phyloP scores from a whole-genome alignment of 2,329 filamentous ascomycete genomes.

The Pestalotiopsis sp. region DNA sequence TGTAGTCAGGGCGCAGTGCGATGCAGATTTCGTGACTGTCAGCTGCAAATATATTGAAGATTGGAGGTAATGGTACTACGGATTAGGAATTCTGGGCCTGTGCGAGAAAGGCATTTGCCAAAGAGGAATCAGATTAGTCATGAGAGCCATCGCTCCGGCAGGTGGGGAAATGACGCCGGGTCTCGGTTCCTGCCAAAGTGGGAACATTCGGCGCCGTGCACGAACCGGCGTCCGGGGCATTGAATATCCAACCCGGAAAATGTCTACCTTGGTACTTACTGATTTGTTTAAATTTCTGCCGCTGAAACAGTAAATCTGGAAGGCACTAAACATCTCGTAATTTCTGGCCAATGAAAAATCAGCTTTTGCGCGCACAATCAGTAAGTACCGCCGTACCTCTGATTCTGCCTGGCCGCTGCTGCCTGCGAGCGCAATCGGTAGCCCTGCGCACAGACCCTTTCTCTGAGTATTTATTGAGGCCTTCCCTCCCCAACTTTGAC shows the following conservation, averaged over 20 bases:
- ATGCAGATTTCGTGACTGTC: too few relatives aligned
- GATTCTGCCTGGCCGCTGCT: not conserved
- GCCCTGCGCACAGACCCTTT: not conserved
- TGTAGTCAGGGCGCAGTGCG: not conserved
- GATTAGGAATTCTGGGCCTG: too few relatives aligned
- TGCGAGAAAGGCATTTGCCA: too few relatives aligned
- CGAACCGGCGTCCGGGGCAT: not conserved
- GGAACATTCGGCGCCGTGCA: not conserved
- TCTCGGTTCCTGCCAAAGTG: not conserved
- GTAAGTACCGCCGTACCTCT: not conserved
- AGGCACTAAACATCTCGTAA: not conserved
- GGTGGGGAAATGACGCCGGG: not conserved
- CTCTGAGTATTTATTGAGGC: conserved; percentile 1
- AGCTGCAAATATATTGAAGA: too few relatives aligned
- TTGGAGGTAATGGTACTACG: too few relatives aligned
- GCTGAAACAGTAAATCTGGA: not conserved
- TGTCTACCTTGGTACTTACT: not conserved
- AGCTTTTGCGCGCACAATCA: not conserved
- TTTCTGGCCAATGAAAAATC: not conserved
- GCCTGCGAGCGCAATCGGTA: not conserved
- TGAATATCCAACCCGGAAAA: not conserved
- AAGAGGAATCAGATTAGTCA: too few relatives aligned
- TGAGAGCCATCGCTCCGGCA: not conserved
- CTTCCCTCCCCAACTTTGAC: conserved; percentile 8
- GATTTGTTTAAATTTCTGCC: not conserved